Percentiles rank a stretch among this genome's conserved stretches.
Conservation (phyloP, 768 basidiomycete species). For the Lanmaoa pseudosensibilis region DNA sequence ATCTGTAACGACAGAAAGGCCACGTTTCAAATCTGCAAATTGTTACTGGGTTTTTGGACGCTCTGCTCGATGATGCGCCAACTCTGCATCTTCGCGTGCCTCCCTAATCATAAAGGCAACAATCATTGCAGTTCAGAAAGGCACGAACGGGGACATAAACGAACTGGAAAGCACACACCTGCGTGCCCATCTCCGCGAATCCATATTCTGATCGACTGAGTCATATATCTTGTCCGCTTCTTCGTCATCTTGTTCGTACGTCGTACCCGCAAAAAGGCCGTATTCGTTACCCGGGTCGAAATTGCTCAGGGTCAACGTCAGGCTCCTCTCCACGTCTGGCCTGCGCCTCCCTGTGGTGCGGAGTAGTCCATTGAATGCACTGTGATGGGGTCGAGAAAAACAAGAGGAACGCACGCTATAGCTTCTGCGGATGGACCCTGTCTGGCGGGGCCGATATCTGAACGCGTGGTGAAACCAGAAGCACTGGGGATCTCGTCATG, state of each 20-base stretch:
- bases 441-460: constrained; percentile 97
- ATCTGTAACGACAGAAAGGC: constrained; percentile 81
- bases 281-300: constrained; percentile 98
- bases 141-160: constrained; percentile 18
- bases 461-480: constrained; percentile 95
- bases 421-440: constrained; percentile 93
- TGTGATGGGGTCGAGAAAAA: background rate
- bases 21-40: constrained; percentile 93
- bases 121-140: background rate
- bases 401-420: constrained; percentile 63
- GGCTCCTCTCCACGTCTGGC: constrained; percentile 83
- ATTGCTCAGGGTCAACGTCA: constrained; percentile 86
- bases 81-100: constrained; percentile 69
- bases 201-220: constrained; percentile 87
- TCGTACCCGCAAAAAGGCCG: constrained; percentile 92
- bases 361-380: background rate
- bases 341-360: constrained; percentile 73
- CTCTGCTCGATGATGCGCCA: constrained; percentile 77
- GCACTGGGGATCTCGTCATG: constrained; percentile 53
- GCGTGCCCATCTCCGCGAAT: constrained; percentile 73
- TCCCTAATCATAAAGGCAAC: constrained; percentile 46
- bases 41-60: constrained; percentile 95
- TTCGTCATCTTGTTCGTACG: constrained; percentile 96
- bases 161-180: constrained; percentile 63
- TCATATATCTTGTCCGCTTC: constrained; percentile 97